Conservation (phyloP, 805 yeast species). For the Dipodascopsis uninucleata region DNA sequence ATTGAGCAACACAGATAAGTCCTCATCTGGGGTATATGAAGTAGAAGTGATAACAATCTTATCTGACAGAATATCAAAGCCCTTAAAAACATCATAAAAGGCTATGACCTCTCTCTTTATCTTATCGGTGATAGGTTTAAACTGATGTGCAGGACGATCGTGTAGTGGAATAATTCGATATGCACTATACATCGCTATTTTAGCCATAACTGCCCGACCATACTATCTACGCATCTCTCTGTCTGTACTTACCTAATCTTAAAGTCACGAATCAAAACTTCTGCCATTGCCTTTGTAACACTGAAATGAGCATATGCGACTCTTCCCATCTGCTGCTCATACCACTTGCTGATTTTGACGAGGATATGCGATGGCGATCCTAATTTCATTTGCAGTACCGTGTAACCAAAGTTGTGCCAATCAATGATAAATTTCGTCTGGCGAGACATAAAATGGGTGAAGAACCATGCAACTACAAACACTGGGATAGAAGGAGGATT, state of each 20-base stretch:
- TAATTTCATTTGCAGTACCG: conserved; percentile 69
- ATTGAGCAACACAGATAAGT: conserved; percentile 62
- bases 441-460: conserved; percentile 47
- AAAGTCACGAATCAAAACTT: conserved; percentile 55
- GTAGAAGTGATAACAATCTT: conserved; percentile 81
- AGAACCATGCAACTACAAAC: conserved; percentile 57
- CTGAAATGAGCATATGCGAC: conserved; percentile 67
- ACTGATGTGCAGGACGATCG: conserved; percentile 78
- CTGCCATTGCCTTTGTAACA: conserved; percentile 73
- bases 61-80: conserved; percentile 42
- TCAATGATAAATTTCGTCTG: conserved; percentile 71
- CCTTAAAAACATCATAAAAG: conserved; percentile 35
- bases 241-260: conserved; percentile 39
- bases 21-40: conserved; percentile 95
- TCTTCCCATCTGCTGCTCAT: conserved; percentile 62
- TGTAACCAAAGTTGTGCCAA: conserved; percentile 93
- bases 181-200: conserved; percentile 16
- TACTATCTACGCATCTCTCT: not conserved
- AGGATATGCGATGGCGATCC: conserved; percentile 49
- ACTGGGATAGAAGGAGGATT: conserved; percentile 94
- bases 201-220: not conserved
- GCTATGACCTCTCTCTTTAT: conserved; percentile 37
- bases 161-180: conserved; percentile 61
- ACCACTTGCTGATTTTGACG: conserved; percentile 54
- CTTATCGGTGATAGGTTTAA: conserved; percentile 47